These are phyloP conservation scores for Onygenales sp. DNA, from an alignment of 2,329 filamentous ascomycete genomes.

Conservation along the genomic window DNA sequence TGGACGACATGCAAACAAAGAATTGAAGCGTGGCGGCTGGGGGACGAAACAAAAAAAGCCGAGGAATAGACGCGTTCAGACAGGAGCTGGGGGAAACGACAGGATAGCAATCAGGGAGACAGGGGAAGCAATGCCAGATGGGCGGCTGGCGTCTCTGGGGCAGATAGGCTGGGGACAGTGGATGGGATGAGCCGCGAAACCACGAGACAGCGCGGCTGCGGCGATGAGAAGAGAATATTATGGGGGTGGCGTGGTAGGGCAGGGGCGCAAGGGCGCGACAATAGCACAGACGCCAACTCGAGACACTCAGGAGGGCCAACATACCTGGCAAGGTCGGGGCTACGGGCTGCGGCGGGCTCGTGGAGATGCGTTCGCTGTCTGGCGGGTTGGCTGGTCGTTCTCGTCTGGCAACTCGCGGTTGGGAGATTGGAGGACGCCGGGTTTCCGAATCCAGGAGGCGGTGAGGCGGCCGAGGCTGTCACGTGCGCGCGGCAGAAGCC, in stretches of 20 bases:
- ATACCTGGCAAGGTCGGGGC: constrained; percentile 2
- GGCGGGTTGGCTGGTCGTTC: background rate
- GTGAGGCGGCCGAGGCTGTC: background rate
- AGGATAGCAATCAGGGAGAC: background rate
- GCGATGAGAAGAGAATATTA: background rate
- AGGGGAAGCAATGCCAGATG: background rate
- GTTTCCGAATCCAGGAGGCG: constrained; percentile 1
- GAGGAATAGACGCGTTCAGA: background rate
- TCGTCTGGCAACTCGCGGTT: background rate
- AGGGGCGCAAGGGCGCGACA: background rate
- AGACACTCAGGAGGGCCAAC: background rate
- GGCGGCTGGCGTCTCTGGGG: background rate
- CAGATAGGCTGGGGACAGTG: background rate
- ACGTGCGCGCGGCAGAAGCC: background rate
- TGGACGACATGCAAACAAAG: background rate
- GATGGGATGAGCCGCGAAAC: constrained; percentile 1
- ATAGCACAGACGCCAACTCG: background rate
- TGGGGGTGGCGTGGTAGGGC: background rate
- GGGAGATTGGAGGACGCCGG: background rate
- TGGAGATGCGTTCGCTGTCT: background rate
- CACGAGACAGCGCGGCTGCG: background rate
- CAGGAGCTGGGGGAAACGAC: background rate
- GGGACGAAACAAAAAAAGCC: background rate
- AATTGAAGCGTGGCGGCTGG: background rate
- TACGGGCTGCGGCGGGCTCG: background rate